Percentiles rank a stretch among this genome's conserved stretches.
phyloP scores from a whole-genome alignment of 2,329 filamentous ascomycete species.

The Colletotrichum tofieldiae region DNA sequence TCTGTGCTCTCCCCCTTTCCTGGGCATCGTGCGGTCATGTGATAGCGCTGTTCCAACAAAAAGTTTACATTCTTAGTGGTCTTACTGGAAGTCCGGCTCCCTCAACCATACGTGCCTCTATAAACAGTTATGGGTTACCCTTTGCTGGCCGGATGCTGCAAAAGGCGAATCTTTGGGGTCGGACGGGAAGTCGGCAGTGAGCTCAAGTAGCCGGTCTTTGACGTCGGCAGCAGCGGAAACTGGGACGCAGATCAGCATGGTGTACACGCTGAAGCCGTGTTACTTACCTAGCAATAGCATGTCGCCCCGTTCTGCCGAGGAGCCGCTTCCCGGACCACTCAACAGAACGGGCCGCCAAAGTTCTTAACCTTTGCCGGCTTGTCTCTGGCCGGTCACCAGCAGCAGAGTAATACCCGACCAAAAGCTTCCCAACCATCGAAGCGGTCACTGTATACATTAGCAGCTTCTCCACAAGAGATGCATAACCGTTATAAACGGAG shows the following conservation, averaged over 20 bases:
- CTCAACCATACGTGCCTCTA: neutral
- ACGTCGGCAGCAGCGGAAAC: neutral
- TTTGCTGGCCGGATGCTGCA: neutral
- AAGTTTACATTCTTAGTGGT: neutral
- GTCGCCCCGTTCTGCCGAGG: neutral
- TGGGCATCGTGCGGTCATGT: too few relatives aligned
- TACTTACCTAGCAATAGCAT: slow-evolving; percentile 1
- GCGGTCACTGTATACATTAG: slow-evolving; percentile 1
- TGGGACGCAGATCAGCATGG: neutral
- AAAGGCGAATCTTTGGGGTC: neutral
- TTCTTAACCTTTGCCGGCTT: neutral
- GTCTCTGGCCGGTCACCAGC: neutral
- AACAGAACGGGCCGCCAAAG: neutral
- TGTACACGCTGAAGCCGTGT: neutral
- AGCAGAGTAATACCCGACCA: neutral
- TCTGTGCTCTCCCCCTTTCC: too few relatives aligned
- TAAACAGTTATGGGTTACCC: neutral
- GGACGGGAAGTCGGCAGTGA: neutral
- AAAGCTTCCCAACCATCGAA: neutral
- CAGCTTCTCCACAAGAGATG: neutral
- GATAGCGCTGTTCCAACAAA: too few relatives aligned
- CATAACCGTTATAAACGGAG: neutral
- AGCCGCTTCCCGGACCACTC: neutral
- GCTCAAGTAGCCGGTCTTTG: neutral
- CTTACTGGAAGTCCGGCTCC: neutral